Percentiles rank a stretch among this genome's conserved stretches.
These are phyloP conservation scores for Steccherinum ochraceum DNA, from an alignment of 768 basidiomycete species.

Conservation along the genomic window DNA sequence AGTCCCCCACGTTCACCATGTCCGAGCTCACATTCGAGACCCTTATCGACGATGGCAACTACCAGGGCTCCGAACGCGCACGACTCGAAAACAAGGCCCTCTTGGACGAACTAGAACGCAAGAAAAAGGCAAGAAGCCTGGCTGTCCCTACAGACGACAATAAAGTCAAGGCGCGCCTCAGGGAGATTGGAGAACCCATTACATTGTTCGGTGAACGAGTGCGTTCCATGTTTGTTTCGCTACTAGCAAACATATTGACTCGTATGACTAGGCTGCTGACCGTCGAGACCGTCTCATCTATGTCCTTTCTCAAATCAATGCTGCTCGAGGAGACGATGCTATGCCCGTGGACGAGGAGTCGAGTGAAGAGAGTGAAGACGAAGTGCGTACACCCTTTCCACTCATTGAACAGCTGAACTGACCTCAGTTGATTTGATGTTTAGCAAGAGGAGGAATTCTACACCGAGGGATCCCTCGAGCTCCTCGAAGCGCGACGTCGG, in stretches of 20 bases:
- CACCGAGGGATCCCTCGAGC: conserved; percentile 81
- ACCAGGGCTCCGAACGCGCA: conserved; percentile 67
- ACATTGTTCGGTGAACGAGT: conserved; percentile 97
- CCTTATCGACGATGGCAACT: conserved; percentile 73
- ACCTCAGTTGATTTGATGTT: conserved; percentile 2
- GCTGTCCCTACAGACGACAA: conserved; percentile 97
- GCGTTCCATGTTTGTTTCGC: conserved; percentile 31
- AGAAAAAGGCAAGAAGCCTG: conserved; percentile 89
- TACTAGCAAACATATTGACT: conserved; percentile 11
- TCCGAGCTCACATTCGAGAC: conserved; percentile 72
- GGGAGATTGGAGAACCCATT: conserved; percentile 95
- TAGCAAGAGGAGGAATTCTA: conserved; percentile 91
- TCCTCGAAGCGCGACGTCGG: conserved; percentile 77
- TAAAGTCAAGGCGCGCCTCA: conserved; percentile 80
- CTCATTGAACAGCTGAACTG: background rate
- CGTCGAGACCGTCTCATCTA: conserved; percentile 93
- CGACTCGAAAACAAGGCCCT: conserved; percentile 80
- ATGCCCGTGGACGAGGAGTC: conserved; percentile 70
- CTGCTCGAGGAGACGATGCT: conserved; percentile 76
- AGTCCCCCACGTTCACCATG: conserved; percentile 33
- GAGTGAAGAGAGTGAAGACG: conserved; percentile 71
- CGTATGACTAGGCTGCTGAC: conserved; percentile 74
- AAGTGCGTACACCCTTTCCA: conserved; percentile 37
- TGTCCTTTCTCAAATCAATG: conserved; percentile 89
- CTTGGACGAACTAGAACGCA: conserved; percentile 93